Evolutionary conservation across 1,284 basidiomycete genomes (phyloP), one percentile per base, ranked within the genome.

Genomic region (Ganoderma sp.): DNA sequence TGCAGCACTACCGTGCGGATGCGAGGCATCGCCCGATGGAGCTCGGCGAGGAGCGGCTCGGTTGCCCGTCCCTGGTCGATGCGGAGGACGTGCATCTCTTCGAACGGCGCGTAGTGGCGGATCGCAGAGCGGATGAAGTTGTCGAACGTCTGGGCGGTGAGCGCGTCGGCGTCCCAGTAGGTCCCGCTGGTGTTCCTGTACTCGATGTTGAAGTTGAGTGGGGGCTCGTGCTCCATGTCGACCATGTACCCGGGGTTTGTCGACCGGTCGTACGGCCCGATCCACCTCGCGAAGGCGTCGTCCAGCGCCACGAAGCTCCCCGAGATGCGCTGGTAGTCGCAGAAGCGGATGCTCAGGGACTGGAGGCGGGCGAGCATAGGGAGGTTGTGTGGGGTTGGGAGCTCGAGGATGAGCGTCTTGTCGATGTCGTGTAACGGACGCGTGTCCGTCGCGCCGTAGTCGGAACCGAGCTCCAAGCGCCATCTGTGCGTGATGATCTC

Each of bases 341-440:
- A 25, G 39, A 25, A 22, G 34, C 58, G 58, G 58, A 60, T 60
- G 58, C 39, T 60, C 39, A 60, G 37, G 58, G 58, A 60, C 39
- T 42, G 58, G 39, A 60, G 22, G 37, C 58, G 39, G n/a, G 22
- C 6, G 58, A 60, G 37, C 2, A 60, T 0, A 9, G 58, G 58
- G 15, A 60, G 39, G 37, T 17, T 25, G 14, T 60, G 9, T n/a
- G 58, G 39, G 10, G 37, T n/a, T n/a, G 58, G 39, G 39, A 60
- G 58, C 39, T 60, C 39, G 14, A 60, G 58, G 22, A 60, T 0
- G 39, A 60, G 58, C 8, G 39, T 60, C 39, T 60, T 60, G 58
- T 60, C 58, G 39, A 60, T 60, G 58, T 41, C 58, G 39, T 15
- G 19, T 22, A 41, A 12, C 7, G 58, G 58, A 6, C 39, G 37